phyloP scores from a whole-genome alignment of 495 filamentous ascomycete genomes.

The Neurospora sp. region DNA sequence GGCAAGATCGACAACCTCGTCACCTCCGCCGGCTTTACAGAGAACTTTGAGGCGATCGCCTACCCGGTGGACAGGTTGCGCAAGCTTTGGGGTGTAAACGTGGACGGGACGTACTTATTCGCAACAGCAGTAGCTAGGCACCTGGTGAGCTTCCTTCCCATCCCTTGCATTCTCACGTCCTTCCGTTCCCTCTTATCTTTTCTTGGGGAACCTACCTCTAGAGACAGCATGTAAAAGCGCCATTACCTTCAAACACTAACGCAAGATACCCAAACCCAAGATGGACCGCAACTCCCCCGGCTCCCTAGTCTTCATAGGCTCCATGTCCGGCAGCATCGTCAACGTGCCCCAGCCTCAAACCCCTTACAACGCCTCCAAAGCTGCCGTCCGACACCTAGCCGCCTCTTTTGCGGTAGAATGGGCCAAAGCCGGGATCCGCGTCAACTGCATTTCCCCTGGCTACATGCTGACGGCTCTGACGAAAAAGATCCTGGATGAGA shows the following conservation, averaged over 20 bases:
- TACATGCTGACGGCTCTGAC: conserved; percentile 97
- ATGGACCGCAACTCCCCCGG: conserved; percentile 71
- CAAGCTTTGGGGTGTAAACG: conserved; percentile 90
- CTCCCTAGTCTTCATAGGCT: conserved; percentile 89
- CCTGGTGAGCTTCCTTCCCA: conserved; percentile 24
- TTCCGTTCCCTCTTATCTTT: no score
- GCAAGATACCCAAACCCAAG: background rate
- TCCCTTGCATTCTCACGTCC: no score
- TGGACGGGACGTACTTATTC: conserved; percentile 88
- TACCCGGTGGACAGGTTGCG: conserved; percentile 84
- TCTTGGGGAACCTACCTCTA: no score
- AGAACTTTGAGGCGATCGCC: conserved; percentile 83
- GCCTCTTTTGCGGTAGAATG: conserved; percentile 80
- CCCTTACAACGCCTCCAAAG: conserved; percentile 85
- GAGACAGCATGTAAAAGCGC: no score
- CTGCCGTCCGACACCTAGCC: conserved; percentile 75
- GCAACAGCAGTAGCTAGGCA: conserved; percentile 79
- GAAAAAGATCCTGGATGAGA: conserved; percentile 87
- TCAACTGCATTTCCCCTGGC: conserved; percentile 85
- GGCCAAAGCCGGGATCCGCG: conserved; percentile 73
- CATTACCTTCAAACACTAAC: no score
- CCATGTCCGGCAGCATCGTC: conserved; percentile 87
- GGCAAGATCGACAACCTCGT: conserved; percentile 84
- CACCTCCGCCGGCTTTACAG: conserved; percentile 90
- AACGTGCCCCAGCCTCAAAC: conserved; percentile 92